A percentile compares a stretch with the other conserved stretches of the same genome.
Evolutionary conservation across 108 stramenopile genomes (phyloP).

Genomic region (Conticribra weissflogii): DNA sequence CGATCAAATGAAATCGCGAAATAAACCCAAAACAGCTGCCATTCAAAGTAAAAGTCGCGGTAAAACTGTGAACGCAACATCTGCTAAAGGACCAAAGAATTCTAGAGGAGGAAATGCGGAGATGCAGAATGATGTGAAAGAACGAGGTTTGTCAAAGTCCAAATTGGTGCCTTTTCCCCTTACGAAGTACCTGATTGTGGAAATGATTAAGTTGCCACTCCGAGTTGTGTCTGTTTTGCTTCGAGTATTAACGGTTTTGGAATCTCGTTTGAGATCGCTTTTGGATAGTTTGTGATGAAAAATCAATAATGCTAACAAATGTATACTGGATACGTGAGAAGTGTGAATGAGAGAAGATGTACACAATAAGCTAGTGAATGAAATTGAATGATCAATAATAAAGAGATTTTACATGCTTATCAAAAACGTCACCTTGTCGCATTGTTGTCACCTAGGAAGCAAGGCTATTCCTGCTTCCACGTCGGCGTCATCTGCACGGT

Average conservation of each 20-base stretch:
- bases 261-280: constrained; percentile 21
- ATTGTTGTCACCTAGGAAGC: constrained; percentile 13
- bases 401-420: too few species aligned
- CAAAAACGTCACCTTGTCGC: too few species aligned
- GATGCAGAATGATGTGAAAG: neutral
- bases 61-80: neutral
- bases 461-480: constrained; percentile 24
- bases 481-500: constrained; percentile 14
- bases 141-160: neutral
- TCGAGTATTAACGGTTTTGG: constrained; percentile 8
- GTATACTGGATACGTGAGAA: too few species aligned
- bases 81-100: neutral
- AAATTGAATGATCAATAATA: too few species aligned
- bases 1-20: neutral
- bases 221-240: constrained; percentile 27
- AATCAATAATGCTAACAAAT: too few species aligned
- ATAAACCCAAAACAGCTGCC: neutral
- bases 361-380: too few species aligned
- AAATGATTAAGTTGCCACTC: constrained; percentile 40
- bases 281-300: constrained; percentile 20
- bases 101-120: neutral
- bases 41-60: neutral
- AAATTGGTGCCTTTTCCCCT: too few species aligned
- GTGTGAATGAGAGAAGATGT: too few species aligned
- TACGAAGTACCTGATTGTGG: constrained; percentile 24